Percentiles rank a stretch among this genome's conserved stretches.
Conservation (phyloP, 1,139 yeast genomes). For the Komagataea norvegica region DNA sequence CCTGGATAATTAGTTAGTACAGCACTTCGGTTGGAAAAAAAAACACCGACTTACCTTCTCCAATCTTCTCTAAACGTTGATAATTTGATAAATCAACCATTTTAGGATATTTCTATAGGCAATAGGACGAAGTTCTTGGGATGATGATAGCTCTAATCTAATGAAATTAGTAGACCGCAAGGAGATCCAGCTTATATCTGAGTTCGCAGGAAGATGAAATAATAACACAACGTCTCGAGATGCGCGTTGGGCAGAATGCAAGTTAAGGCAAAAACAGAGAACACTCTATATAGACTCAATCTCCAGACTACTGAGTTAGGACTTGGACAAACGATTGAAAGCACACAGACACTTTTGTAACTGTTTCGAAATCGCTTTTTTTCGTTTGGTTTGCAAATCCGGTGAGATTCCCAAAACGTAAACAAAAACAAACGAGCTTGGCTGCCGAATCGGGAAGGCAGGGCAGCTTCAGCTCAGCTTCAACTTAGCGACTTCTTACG, state of each 20-base stretch:
- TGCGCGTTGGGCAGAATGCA: too few species aligned
- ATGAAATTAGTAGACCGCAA: too few species aligned
- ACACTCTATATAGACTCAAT: neutral
- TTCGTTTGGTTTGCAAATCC: constrained; percentile 8
- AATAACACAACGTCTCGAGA: too few species aligned
- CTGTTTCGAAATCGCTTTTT: neutral
- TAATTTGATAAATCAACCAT: constrained; percentile 89
- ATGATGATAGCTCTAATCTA: too few species aligned
- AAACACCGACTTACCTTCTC: constrained; percentile 61
- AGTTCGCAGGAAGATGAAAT: too few species aligned
- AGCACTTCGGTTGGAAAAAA: neutral
- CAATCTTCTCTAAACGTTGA: constrained; percentile 92
- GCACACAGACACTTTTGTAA: too few species aligned
- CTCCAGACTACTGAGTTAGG: neutral
- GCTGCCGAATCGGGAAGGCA: constrained; percentile 11
- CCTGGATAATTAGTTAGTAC: constrained; percentile 33
- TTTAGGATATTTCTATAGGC: too few species aligned
- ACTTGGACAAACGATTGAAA: neutral
- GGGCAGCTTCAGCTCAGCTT: too few species aligned
- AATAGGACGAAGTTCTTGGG: too few species aligned
- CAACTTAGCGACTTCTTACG: too few species aligned
- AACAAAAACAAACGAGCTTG: constrained; percentile 15
- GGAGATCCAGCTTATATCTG: too few species aligned
- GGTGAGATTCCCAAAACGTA: constrained; percentile 8
- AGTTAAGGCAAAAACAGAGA: too few species aligned